Base-by-base conservation (phyloP, 148 eudicot species). In the Simmondsia chinensis region DNA sequence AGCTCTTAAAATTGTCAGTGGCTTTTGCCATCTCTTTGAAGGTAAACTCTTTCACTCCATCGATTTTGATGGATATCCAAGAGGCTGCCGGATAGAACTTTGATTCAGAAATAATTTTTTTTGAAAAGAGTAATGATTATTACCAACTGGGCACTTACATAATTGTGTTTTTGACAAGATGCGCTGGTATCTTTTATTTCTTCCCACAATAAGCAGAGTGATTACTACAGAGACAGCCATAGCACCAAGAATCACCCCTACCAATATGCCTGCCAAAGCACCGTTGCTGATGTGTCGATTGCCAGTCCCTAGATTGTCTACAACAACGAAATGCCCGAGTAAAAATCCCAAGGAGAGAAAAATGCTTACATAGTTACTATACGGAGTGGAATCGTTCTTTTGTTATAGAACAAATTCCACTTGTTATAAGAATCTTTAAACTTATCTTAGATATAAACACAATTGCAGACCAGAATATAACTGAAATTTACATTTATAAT, bases 31-130 rank as follows among this genome's bases (percentile, higher is more conserved):
- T 43, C 60, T 84, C 91, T 55, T 71, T 66, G 46, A 68, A 84
- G 24, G 70, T 64, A 64, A 83, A 84, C 39, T 73, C 78, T 63
- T 63, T 89, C 61, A 84, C 80, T 11, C 87, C 94, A 24, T 89
- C 97, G 23, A 84, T 72, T 48, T 64, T 80, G 38, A 83, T 71
- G 10, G 81, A 59, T 33, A 64, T 62, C 63, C 56, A 80, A 18
- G 85, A 70, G 43, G 80, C 95, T 85, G 85, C 76, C 66, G 44
- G 30, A 4, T 50, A 48, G 10, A 20, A 40, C 33, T 41, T 18
- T 13, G 18, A 33, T 9, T 61, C 16, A 61, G 32, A 43, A 32
- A 9, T 14, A 2, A 33, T 16, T 2, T 4, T 10, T 28, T 42
- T 37, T 16, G 13, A 24, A 23, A 39, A 20, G 14, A 51, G 33